Evolutionary conservation across 331 rosid species (phyloP).

Genomic region (Rosa hybrid): DNA sequence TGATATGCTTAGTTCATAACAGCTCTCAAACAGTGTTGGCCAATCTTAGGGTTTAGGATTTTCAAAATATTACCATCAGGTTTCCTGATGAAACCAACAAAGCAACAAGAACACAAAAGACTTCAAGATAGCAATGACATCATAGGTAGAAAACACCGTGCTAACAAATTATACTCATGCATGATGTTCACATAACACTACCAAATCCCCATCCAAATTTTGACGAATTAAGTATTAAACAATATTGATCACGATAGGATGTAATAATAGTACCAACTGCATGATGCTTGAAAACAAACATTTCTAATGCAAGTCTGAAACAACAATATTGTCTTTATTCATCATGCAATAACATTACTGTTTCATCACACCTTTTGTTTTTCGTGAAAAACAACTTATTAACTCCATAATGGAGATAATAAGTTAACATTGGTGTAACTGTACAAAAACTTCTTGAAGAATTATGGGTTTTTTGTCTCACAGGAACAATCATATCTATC

Average conservation of each 20-base stretch:
- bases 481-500: no score
- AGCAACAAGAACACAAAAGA: not conserved
- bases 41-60: not conserved
- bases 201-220: not conserved
- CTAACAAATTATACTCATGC: not conserved
- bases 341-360: not conserved
- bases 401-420: not conserved
- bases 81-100: not conserved
- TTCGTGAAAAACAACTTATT: not conserved
- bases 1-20: not conserved
- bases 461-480: not conserved
- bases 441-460: not conserved
- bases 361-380: not conserved
- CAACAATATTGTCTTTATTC: not conserved
- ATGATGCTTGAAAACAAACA: not conserved
- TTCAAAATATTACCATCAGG: not conserved
- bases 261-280: not conserved
- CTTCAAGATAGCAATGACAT: not conserved
- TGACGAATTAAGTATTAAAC: not conserved
- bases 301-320: not conserved
- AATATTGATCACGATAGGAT: not conserved
- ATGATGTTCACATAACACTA: not conserved
- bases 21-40: constrained; percentile 5
- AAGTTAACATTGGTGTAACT: not conserved
- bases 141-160: not conserved